Evolutionary conservation across 345 rosid genomes (phyloP).

Genomic region (Gossypium herbaceum): DNA sequence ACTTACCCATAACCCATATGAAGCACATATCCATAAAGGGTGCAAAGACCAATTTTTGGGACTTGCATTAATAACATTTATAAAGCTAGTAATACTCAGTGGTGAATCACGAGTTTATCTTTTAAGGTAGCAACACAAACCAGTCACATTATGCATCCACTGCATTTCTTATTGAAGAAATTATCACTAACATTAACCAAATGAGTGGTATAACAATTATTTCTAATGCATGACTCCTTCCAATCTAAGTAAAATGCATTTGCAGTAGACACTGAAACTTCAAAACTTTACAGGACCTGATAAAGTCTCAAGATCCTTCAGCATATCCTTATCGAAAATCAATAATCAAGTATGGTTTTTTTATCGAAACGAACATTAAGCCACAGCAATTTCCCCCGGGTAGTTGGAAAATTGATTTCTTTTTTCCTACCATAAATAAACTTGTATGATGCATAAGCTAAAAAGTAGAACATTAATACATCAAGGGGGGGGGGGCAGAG

Average conservation of each 20-base stretch:
- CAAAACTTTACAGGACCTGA: neutral
- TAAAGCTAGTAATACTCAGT: neutral
- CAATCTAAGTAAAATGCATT: neutral
- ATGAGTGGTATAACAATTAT: neutral
- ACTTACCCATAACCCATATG: neutral
- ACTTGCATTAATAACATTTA: neutral
- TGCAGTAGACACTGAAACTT: neutral
- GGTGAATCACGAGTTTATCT: neutral
- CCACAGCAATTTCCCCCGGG: neutral
- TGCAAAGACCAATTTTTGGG: neutral
- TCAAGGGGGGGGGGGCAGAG: too few species aligned
- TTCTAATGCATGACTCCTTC: neutral
- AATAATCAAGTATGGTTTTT: neutral
- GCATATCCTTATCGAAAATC: neutral
- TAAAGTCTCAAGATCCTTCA: neutral
- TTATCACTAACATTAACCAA: neutral
- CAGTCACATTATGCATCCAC: neutral
- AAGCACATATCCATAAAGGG: neutral
- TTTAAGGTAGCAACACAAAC: neutral
- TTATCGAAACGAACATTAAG: neutral
- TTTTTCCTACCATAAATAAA: neutral
- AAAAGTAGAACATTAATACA: neutral
- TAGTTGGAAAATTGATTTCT: neutral
- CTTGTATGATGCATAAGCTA: neutral
- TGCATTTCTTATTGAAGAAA: neutral